Percentiles rank a stretch among this genome's conserved stretches.
Evolutionary conservation across 345 rosid species (phyloP).

Genomic region (Eucalyptus polyanthemos): DNA sequence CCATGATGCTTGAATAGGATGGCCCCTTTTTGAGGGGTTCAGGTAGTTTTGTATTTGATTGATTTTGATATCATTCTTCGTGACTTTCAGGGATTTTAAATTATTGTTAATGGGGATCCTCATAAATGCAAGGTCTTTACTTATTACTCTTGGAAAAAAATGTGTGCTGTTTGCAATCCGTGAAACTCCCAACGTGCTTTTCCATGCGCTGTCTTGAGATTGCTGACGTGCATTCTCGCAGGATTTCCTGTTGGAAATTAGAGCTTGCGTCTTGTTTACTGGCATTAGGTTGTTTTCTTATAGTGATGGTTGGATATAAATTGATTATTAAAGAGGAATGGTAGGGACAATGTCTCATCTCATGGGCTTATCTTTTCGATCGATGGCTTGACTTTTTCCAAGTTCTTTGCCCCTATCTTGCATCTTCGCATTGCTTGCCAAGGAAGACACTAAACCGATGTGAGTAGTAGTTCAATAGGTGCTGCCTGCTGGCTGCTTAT

Average conservation of each 20-base stretch:
- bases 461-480: not conserved
- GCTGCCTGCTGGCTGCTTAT: not conserved
- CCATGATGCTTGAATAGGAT: conserved; percentile 3
- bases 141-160: not conserved
- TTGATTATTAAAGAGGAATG: not conserved
- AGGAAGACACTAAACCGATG: not conserved
- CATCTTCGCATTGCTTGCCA: not conserved
- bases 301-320: not conserved
- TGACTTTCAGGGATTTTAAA: not conserved
- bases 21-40: conserved; percentile 4
- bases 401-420: not conserved
- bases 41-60: conserved; percentile 18
- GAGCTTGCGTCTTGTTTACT: not conserved
- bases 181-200: not conserved
- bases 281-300: not conserved
- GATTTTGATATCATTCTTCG: not conserved
- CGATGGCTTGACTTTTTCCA: not conserved
- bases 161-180: not conserved
- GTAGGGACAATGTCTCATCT: not conserved
- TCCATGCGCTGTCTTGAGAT: not conserved
- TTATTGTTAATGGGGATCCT: not conserved
- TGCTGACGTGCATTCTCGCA: not conserved
- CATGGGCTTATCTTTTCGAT: not conserved
- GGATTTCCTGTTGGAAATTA: not conserved
- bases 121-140: not conserved